A percentile compares a stretch with the other conserved stretches of the same genome.
Evolutionary conservation across 2,329 filamentous ascomycete genomes (phyloP).

Genomic region (Mycosphaerella arachidis): DNA sequence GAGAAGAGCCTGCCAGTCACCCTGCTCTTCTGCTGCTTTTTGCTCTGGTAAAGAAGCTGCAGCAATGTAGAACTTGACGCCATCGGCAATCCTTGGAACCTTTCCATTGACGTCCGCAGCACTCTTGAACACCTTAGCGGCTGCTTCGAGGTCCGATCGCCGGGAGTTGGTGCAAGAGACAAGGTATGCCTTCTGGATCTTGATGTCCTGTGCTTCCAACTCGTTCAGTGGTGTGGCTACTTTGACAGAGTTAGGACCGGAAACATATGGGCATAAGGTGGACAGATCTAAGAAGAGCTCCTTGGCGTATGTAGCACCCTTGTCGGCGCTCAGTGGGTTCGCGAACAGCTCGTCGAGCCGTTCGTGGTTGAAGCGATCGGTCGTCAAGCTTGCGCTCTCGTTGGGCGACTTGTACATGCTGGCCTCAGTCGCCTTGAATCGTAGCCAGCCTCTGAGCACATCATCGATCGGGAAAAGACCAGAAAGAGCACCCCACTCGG

Average conservation of each 20-base stretch:
- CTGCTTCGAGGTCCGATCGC: constrained; percentile 73
- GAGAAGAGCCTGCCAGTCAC: constrained; percentile 79
- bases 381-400: constrained; percentile 44
- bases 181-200: constrained; percentile 77
- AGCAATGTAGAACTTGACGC: constrained; percentile 83
- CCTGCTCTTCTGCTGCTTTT: constrained; percentile 67
- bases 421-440: constrained; percentile 67
- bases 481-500: constrained; percentile 71
- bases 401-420: constrained; percentile 55
- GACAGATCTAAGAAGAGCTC: constrained; percentile 75
- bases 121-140: constrained; percentile 79
- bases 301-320: constrained; percentile 77
- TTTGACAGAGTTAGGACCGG: constrained; percentile 89
- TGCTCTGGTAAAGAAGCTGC: constrained; percentile 80
- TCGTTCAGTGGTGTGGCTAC: constrained; percentile 71
- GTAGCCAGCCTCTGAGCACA: constrained; percentile 67
- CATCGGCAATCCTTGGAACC: constrained; percentile 64
- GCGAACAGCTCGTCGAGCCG: constrained; percentile 67
- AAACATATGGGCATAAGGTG: constrained; percentile 76
- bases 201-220: constrained; percentile 69
- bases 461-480: constrained; percentile 78
- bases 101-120: constrained; percentile 61
- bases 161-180: constrained; percentile 87
- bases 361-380: constrained; percentile 65
- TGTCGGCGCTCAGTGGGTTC: constrained; percentile 66